These are phyloP conservation scores for Sporothrix euskadiensis DNA, from an alignment of 2,329 filamentous ascomycete genomes.

Conservation along the genomic window DNA sequence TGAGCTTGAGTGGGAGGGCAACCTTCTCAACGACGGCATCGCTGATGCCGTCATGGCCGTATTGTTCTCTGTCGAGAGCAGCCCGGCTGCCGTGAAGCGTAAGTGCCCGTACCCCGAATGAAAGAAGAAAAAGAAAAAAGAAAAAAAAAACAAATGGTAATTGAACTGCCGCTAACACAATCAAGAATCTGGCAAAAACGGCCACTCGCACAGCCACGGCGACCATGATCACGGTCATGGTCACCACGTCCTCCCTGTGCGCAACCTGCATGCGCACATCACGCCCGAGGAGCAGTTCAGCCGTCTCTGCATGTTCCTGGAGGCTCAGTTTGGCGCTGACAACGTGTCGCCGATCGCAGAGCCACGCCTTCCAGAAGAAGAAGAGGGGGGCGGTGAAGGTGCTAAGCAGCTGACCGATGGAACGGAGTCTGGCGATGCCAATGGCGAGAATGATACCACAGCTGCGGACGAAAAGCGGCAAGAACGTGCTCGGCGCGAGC, in stretches of 20 bases:
- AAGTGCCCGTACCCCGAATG: constrained; percentile 39
- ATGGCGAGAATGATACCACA: constrained; percentile 38
- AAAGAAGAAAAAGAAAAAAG: too few relatives aligned
- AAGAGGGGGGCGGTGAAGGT: constrained; percentile 33
- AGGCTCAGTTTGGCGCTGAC: constrained; percentile 89
- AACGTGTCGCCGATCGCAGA: constrained; percentile 74
- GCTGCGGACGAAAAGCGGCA: constrained; percentile 40
- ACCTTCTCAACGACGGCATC: constrained; percentile 95
- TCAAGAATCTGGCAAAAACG: constrained; percentile 58
- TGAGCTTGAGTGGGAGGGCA: constrained; percentile 95
- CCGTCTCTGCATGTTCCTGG: constrained; percentile 91
- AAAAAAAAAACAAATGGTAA: not conserved
- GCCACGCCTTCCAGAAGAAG: constrained; percentile 55
- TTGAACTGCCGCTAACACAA: constrained; percentile 34
- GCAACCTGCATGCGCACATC: constrained; percentile 73
- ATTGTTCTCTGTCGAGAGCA: constrained; percentile 87
- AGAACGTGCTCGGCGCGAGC: constrained; percentile 58
- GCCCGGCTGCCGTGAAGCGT: constrained; percentile 92
- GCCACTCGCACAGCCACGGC: constrained; percentile 51
- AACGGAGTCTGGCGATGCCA: constrained; percentile 32
- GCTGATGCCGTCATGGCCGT: constrained; percentile 97
- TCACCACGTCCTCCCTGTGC: constrained; percentile 44
- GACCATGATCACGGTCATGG: constrained; percentile 44
- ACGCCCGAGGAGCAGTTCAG: constrained; percentile 74
- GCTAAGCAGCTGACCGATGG: constrained; percentile 37